phyloP scores from a whole-genome alignment of 805 yeast species.

The Candida maris region DNA sequence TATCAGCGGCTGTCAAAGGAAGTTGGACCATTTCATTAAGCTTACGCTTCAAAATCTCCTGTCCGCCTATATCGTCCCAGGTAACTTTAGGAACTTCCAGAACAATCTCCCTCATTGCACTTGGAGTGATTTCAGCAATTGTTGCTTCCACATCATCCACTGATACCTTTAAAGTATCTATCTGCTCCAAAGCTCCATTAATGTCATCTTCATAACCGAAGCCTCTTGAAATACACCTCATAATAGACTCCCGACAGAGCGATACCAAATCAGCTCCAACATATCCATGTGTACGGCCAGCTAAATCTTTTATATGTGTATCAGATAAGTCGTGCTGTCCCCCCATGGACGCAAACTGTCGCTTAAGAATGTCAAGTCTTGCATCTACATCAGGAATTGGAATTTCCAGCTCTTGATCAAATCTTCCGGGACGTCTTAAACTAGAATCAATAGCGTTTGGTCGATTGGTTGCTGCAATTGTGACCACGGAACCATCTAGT shows the following conservation, averaged over 20 bases:
- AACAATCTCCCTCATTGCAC: conserved; percentile 95
- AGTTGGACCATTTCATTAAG: conserved; percentile 87
- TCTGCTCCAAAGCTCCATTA: conserved; percentile 13
- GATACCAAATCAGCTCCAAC: conserved; percentile 96
- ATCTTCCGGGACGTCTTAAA: conserved; percentile 85
- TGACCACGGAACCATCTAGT: conserved; percentile 59
- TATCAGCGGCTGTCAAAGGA: conserved; percentile 78
- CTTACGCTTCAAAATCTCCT: conserved; percentile 73
- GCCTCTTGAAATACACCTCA: conserved; percentile 72
- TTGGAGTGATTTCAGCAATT: conserved; percentile 78
- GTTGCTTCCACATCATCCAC: conserved; percentile 66
- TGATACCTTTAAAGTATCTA: conserved; percentile 39
- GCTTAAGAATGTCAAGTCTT: conserved; percentile 64
- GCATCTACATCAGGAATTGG: conserved; percentile 90
- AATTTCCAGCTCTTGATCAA: conserved; percentile 87
- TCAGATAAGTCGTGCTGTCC: conserved; percentile 44
- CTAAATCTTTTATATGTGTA: conserved; percentile 57
- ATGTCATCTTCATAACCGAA: conserved; percentile 24
- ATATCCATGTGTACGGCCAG: conserved; percentile 88
- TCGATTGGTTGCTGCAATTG: conserved; percentile 90
- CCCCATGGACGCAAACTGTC: conserved; percentile 56
- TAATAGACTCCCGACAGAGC: conserved; percentile 80
- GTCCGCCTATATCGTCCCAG: conserved; percentile 97
- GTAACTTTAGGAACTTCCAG: conserved; percentile 90
- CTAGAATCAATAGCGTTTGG: conserved; percentile 91